Evolutionary conservation across 306 rosid genomes (phyloP), one percentile per base, ranked within the genome.

Genomic region (Prunus dulcis): DNA sequence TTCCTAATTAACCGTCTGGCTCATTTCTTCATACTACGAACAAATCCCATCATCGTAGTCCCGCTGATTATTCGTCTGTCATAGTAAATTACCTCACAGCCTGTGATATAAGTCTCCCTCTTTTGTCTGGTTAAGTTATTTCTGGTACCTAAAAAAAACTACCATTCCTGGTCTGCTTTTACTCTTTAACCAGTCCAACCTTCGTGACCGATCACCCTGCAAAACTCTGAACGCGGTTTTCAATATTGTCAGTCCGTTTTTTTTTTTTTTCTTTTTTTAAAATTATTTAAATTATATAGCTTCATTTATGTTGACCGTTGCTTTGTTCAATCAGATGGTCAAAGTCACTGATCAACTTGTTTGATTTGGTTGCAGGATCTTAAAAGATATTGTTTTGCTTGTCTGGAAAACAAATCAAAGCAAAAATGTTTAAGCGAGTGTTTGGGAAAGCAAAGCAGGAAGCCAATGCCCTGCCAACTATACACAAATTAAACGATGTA

Each of bases 401-500:
- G 60, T 74, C 62, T 13, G 7, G 20, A 30, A 7, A 61, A 61
- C 69, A 49, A 30, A 61, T 46, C 66, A 38, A 53, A 85, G 80
- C 87, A 69, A 86, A 66, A 87, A 92, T 95, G 97, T 87, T 95
- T 76, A 83, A 78, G 70, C 86, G 91, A 19, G 75, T 88, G 67
- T 96, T 96, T 58, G 98, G 93, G 47, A 96, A 91, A 64, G 91
- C 97, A 77, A 89, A 90, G 81, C 92, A 74, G 78, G 69, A 88
- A 72, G 96, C 90, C 64, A 91, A 78, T 79, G 90, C 98, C 64
- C 78, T 96, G 32, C 58, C 87, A 70, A 85, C 98, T 49, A 75
- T 96, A 64, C 96, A 96, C 81, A 96, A 91, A 86, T 81, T 96
- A 78, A 92, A 88, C 64, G 99, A 96, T 93, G 98, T 90, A 71